Conservation (phyloP, 768 basidiomycete genomes). For the Russula brevipes region DNA sequence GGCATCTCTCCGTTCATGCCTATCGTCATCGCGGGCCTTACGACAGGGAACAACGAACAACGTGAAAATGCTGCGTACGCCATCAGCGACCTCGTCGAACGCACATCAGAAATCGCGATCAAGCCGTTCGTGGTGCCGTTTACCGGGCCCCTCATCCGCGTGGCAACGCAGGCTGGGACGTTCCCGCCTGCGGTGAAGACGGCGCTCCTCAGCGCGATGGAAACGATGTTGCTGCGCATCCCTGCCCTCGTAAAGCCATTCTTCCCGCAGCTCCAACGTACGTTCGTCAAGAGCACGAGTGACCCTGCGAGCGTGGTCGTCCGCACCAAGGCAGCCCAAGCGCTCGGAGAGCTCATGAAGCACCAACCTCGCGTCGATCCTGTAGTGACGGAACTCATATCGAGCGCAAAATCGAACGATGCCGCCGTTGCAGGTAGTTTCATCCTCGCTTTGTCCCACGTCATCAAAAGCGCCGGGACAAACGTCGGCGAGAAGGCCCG, state of each 20-base stretch:
- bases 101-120: slow-evolving; percentile 78
- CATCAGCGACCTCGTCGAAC: slow-evolving; percentile 91
- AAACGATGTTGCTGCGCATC: slow-evolving; percentile 78
- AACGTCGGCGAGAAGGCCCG: slow-evolving; percentile 75
- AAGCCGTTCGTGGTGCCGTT: slow-evolving; percentile 95
- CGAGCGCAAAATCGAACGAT: slow-evolving; percentile 56
- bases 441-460: slow-evolving; percentile 68
- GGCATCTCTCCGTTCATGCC: slow-evolving; percentile 81
- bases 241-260: slow-evolving; percentile 92
- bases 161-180: slow-evolving; percentile 82
- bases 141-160: slow-evolving; percentile 92
- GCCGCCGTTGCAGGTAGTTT: slow-evolving; percentile 69
- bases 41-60: slow-evolving; percentile 91
- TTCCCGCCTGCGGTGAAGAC: slow-evolving; percentile 92
- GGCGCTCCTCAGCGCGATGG: slow-evolving; percentile 81
- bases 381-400: slow-evolving; percentile 82
- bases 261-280: slow-evolving; percentile 96
- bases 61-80: slow-evolving; percentile 93
- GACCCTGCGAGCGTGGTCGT: slow-evolving; percentile 76
- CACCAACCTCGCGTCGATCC: slow-evolving; percentile 89
- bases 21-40: slow-evolving; percentile 87
- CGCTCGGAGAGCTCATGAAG: slow-evolving; percentile 85
- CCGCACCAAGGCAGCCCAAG: slow-evolving; percentile 74
- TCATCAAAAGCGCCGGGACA: slow-evolving; percentile 60
- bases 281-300: slow-evolving; percentile 88